These are phyloP conservation scores for Diutina sp. DNA, from an alignment of 1,139 yeast genomes.

Conservation along the genomic window DNA sequence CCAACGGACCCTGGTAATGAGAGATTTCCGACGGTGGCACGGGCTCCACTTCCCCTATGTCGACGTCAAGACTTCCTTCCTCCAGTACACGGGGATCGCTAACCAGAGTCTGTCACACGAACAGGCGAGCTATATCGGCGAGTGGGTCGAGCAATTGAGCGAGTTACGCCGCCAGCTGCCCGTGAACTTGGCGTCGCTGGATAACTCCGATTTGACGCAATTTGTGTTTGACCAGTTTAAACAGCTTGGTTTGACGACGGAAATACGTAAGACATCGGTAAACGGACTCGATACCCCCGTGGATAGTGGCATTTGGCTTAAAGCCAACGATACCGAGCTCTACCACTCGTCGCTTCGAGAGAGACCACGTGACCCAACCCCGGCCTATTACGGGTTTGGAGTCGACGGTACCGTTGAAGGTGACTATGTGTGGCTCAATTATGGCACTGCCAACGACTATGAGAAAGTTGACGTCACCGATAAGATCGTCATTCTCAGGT, in stretches of 20 bases:
- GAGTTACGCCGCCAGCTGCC: not conserved
- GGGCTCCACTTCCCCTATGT: conserved; percentile 46
- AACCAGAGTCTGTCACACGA: conserved; percentile 3
- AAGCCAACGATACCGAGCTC: conserved; percentile 12
- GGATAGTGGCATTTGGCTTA: conserved; percentile 18
- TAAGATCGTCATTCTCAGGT: conserved; percentile 6
- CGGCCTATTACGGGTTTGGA: conserved; percentile 24
- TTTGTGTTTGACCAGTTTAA: not conserved
- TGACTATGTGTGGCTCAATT: conserved; percentile 18
- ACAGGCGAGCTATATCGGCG: not conserved
- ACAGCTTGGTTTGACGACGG: conserved; percentile 10
- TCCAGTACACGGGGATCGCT: not conserved
- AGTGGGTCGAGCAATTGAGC: not conserved
- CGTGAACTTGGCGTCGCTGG: not conserved
- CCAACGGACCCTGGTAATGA: conserved; percentile 74
- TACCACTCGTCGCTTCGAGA: conserved; percentile 18
- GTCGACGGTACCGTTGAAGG: conserved; percentile 14
- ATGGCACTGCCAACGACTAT: conserved; percentile 19
- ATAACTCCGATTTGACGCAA: not conserved
- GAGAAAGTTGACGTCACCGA: conserved; percentile 4
- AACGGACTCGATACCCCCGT: conserved; percentile 12
- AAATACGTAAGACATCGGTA: conserved; percentile 13
- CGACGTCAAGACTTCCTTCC: conserved; percentile 17
- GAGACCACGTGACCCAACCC: conserved; percentile 16
- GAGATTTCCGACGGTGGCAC: conserved; percentile 74